Conservation (phyloP, 2,329 filamentous ascomycete species). For the Trichoderma lentiforme region DNA sequence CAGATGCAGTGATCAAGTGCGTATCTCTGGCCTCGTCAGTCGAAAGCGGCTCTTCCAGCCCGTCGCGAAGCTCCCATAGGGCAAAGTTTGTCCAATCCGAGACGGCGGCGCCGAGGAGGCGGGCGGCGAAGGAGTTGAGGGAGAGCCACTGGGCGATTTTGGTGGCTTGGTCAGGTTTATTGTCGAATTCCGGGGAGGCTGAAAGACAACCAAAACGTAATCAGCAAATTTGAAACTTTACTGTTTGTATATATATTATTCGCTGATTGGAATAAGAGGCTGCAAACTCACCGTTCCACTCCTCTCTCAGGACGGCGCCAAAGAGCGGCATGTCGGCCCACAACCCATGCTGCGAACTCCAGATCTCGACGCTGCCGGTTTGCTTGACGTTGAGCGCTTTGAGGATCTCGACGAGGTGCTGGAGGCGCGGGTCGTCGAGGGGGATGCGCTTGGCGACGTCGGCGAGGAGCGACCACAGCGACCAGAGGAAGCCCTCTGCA, state of each 20-base stretch:
- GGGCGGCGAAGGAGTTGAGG: constrained; percentile 35
- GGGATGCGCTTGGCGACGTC: constrained; percentile 27
- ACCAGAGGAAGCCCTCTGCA: constrained; percentile 30
- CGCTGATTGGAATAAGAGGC: neutral
- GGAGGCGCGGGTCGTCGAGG: constrained; percentile 26
- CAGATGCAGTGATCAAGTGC: constrained; percentile 24
- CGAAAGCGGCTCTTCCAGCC: constrained; percentile 28
- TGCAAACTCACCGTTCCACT: constrained; percentile 29
- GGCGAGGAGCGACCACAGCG: constrained; percentile 29
- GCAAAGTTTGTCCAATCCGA: constrained; percentile 28
- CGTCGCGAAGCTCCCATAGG: constrained; percentile 31
- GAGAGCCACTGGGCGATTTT: constrained; percentile 29
- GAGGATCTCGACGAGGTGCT: constrained; percentile 26
- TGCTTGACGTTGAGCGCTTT: constrained; percentile 24
- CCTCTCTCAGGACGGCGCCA: constrained; percentile 30
- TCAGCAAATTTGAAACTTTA: neutral
- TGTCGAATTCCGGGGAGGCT: constrained; percentile 28
- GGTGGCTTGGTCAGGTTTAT: constrained; percentile 23
- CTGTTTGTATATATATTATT: neutral
- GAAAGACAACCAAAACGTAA: neutral
- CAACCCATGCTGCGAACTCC: constrained; percentile 26
- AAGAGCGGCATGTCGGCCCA: constrained; percentile 34
- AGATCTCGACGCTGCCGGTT: constrained; percentile 27
- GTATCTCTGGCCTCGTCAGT: constrained; percentile 22
- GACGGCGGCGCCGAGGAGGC: constrained; percentile 26